phyloP scores from a whole-genome alignment of 148 eudicot species.

The Chenopodium album region DNA sequence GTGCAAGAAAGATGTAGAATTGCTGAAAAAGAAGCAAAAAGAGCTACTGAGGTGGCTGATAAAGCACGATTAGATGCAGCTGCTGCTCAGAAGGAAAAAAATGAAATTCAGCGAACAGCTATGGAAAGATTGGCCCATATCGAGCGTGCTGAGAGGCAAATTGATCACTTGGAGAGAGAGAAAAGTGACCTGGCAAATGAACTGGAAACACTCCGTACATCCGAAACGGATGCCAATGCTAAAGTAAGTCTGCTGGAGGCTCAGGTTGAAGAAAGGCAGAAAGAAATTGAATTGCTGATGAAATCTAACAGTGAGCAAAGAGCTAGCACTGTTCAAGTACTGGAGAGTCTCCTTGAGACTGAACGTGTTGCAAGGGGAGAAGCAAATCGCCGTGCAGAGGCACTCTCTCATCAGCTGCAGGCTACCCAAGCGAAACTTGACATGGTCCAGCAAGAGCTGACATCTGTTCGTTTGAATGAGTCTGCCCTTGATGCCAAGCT shows the following conservation, averaged over 20 bases:
- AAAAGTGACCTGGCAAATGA: conserved; percentile 50
- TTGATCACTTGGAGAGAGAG: conserved; percentile 63
- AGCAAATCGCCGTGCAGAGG: conserved; percentile 79
- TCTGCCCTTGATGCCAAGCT: conserved; percentile 72
- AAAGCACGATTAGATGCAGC: conserved; percentile 79
- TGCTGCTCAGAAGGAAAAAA: conserved; percentile 67
- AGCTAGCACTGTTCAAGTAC: conserved; percentile 69
- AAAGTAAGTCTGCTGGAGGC: conserved; percentile 70
- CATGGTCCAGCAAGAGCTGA: conserved; percentile 67
- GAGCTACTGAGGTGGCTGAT: conserved; percentile 81
- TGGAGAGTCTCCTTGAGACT: conserved; percentile 64
- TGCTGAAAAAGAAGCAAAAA: conserved; percentile 88
- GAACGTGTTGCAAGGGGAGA: conserved; percentile 81
- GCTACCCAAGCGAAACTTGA: conserved; percentile 82
- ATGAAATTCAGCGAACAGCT: conserved; percentile 58
- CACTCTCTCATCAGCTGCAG: conserved; percentile 78
- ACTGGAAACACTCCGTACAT: conserved; percentile 49
- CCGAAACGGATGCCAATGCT: conserved; percentile 65
- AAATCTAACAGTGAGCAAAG: conserved; percentile 79
- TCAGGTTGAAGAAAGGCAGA: conserved; percentile 82
- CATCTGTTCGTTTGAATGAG: conserved; percentile 63
- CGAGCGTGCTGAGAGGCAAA: conserved; percentile 75
- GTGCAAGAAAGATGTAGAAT: conserved; percentile 71
- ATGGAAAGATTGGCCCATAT: conserved; percentile 77
- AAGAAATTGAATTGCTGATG: conserved; percentile 73